Base-by-base conservation (phyloP, 2,329 filamentous ascomycete species). In the Neonectria punicea region DNA sequence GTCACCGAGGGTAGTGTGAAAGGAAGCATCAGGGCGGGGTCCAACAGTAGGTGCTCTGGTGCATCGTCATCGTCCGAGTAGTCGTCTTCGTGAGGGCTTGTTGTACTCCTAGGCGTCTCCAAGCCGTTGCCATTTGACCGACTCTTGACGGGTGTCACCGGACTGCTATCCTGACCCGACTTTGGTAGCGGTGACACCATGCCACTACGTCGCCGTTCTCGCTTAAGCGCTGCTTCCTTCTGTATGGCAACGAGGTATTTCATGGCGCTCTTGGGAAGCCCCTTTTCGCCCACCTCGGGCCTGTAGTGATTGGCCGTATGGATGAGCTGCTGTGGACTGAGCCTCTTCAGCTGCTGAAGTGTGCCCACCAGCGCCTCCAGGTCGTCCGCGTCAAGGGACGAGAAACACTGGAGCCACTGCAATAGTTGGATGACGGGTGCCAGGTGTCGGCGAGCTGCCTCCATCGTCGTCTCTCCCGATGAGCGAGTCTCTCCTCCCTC, bases 341-440 rank as follows among this genome's bases (percentile, higher is more conserved):
- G 84, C 44, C 91, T 87, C 69, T 93, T 94, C 44, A 99, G 85
- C 78, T 98, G 96, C 75, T 97, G 91, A 22, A 98, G 82, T 0
- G 96, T 99, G 16, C 90, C 93, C 32, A 97, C 90, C 16, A 99
- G 86, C 3, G 93, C 93, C 75, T 97, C 94, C 41, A 96, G 83
- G 75, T 98, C 94, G 75, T 98, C 94, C 11, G 84, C 81, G 5
- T 90, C 93, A 4, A 98, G 86, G 1, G 94, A 97, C 1, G 96
- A 98, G 80, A 98, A 98, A 79, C 94, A 98, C 78, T 99, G 96
- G 39, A 99, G 84, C 96, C 96, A 99, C 79, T 99, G 96, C 6
- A 99, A 84, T 3, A 99, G 85, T 78, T 99, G 96, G 60, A 98
- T 94, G 20, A 97, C 88, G 5, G 96, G 96, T 8, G 93, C 92